These are phyloP conservation scores for Colletotrichum higginsianum DNA, from an alignment of 2,329 filamentous ascomycete species.

Conservation along the genomic window DNA sequence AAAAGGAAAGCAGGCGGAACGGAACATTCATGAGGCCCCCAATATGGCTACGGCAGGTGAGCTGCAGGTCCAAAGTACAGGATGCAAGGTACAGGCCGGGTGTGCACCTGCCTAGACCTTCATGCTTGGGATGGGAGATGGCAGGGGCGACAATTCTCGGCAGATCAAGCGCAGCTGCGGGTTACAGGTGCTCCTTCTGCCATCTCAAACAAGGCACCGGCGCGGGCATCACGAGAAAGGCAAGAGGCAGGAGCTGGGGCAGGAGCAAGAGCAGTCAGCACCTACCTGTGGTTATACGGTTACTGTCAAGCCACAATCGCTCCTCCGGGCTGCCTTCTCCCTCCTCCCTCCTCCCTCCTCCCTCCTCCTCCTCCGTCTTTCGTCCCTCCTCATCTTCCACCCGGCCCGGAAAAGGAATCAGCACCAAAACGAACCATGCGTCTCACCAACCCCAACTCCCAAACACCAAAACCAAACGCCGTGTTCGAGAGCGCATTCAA, in stretches of 20 bases:
- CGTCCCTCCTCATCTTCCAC: not conserved
- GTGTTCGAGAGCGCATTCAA: conserved; percentile 3
- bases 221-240: not conserved
- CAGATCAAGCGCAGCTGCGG: not conserved
- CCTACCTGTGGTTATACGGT: not conserved
- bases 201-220: not conserved
- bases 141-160: not conserved
- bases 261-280: not conserved
- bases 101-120: not conserved
- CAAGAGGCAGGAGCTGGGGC: not conserved
- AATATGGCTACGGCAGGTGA: not conserved
- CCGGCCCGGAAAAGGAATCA: conserved; percentile 24
- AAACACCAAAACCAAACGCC: not conserved
- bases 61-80: not conserved
- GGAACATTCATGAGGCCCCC: too few relatives aligned
- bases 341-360: too few relatives aligned
- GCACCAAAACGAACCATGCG: conserved; percentile 26
- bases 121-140: not conserved
- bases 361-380: not conserved
- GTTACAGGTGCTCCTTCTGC: not conserved
- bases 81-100: too few relatives aligned
- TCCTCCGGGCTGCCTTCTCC: too few relatives aligned
- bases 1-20: too few relatives aligned
- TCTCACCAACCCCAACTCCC: not conserved
- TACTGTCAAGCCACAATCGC: too few relatives aligned